phyloP scores from a whole-genome alignment of 2,329 filamentous ascomycete genomes.

The Arthrobotrys sinensis region DNA sequence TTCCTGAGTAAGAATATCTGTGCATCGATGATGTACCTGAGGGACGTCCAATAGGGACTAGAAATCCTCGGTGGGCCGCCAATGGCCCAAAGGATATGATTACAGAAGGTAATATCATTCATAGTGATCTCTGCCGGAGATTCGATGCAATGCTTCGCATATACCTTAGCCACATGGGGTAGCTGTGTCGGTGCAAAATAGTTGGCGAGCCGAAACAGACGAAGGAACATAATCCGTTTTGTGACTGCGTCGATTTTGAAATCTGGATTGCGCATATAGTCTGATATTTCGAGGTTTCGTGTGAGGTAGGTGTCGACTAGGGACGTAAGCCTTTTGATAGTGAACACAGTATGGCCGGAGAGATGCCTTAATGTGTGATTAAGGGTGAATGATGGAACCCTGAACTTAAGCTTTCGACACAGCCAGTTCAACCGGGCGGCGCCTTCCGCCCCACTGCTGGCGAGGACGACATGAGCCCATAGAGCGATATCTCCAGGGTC shows the following conservation, averaged over 20 bases:
- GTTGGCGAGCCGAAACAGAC: conserved; percentile 47
- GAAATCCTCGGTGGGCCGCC: conserved; percentile 32
- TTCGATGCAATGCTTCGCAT: conserved; percentile 57
- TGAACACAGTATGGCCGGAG: conserved; percentile 38
- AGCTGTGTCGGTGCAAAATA: conserved; percentile 49
- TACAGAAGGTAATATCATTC: conserved; percentile 50
- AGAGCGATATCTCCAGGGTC: conserved; percentile 29
- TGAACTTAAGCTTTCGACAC: conserved; percentile 34
- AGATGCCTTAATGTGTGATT: conserved; percentile 52
- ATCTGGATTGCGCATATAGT: conserved; percentile 8
- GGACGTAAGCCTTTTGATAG: conserved; percentile 22
- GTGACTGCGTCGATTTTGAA: conserved; percentile 43
- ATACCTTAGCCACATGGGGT: conserved; percentile 30
- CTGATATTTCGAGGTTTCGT: conserved; percentile 34
- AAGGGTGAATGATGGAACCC: conserved; percentile 43
- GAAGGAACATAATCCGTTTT: conserved; percentile 51
- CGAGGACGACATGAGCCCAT: conserved; percentile 49
- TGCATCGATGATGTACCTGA: conserved; percentile 54
- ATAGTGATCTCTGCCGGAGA: conserved; percentile 37
- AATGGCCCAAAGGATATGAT: conserved; percentile 56
- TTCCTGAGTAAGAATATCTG: conserved; percentile 47
- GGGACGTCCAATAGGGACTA: conserved; percentile 33
- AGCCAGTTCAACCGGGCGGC: conserved; percentile 44
- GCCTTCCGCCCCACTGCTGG: conserved; percentile 38
- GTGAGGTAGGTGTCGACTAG: conserved; percentile 44